phyloP scores from a whole-genome alignment of 169 alveolate species.

The Plasmodium coatneyi region DNA sequence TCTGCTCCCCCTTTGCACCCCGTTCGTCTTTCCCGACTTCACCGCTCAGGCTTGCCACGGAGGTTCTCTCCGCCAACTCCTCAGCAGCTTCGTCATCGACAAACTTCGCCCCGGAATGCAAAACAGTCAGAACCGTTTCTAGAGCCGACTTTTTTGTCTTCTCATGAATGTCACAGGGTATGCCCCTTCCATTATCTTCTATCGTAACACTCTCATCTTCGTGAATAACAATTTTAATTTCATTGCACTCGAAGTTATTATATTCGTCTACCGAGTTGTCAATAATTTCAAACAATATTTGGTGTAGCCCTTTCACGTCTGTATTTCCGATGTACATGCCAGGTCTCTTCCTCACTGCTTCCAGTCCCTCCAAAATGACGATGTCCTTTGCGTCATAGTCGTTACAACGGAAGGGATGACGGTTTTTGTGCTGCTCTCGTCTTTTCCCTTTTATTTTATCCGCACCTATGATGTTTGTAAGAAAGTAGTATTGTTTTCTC shows the following conservation, averaged over 20 bases:
- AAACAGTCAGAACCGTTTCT: slow-evolving; percentile 86
- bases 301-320: slow-evolving; percentile 86
- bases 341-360: slow-evolving; percentile 89
- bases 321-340: slow-evolving; percentile 91
- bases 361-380: slow-evolving; percentile 86
- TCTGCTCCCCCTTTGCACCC: background rate
- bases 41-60: background rate
- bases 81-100: slow-evolving; percentile 58
- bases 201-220: slow-evolving; percentile 81
- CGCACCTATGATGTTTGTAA: background rate
- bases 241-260: slow-evolving; percentile 81
- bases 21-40: background rate
- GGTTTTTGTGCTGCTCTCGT: background rate
- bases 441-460: background rate
- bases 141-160: slow-evolving; percentile 82
- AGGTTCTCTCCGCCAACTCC: background rate
- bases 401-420: slow-evolving; percentile 20
- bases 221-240: slow-evolving; percentile 79
- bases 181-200: slow-evolving; percentile 87
- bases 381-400: slow-evolving; percentile 84
- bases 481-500: background rate
- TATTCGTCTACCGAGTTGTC: slow-evolving; percentile 90
- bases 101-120: slow-evolving; percentile 91
- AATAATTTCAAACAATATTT: slow-evolving; percentile 85
- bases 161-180: slow-evolving; percentile 86